Evolutionary conservation across 139 green algal species (phyloP), one percentile per base, ranked within the genome.

Genomic region (Micromonas pusilla): DNA sequence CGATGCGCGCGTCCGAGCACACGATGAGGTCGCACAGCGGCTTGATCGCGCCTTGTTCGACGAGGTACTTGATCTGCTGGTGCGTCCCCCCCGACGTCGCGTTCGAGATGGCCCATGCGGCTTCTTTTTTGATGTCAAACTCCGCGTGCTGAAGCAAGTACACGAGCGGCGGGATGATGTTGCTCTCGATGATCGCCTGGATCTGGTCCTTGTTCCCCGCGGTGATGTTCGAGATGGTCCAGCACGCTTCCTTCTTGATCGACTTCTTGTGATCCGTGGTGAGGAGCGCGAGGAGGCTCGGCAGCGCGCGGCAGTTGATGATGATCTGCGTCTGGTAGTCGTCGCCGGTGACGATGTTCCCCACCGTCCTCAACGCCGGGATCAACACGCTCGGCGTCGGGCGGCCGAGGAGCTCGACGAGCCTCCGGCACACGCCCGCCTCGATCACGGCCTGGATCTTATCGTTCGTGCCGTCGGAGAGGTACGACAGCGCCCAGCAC

Each of bases 51-150:
- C 90, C 90, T n/a, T 85, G 77, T 5, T 87, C 73, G 9, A 98
- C 96, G 34, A 99, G 86, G 74, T 89, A 93, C 85, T 72, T 88
- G 73, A 79, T 86, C 74, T 91, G 89, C 26, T 94, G 87, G 28
- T 88, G 83, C 31, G 84, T 92, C 37, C 95, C 95, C 66, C 95
- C 95, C 25, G 87, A 94, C 39, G 96, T 99, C 5, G 96, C 96
- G 81, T 99, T 99, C 81, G 87, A 95, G 75, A 99, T 97, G 25
- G 96, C 96, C 96, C 96, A 99, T 0, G 96, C 96, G 53, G 93
- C 94, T 83, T 99, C 96, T 86, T 99, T 99, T 83, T 97, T 97
- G 85, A 99, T 97, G 88, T 99, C 96, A 84, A 98, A 99, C 87
- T 99, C 96, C 0, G 94, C 91, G 30, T 81, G 92, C 31, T 75